phyloP scores from a whole-genome alignment of 495 filamentous ascomycete genomes.

The Talaromyces ruber region DNA sequence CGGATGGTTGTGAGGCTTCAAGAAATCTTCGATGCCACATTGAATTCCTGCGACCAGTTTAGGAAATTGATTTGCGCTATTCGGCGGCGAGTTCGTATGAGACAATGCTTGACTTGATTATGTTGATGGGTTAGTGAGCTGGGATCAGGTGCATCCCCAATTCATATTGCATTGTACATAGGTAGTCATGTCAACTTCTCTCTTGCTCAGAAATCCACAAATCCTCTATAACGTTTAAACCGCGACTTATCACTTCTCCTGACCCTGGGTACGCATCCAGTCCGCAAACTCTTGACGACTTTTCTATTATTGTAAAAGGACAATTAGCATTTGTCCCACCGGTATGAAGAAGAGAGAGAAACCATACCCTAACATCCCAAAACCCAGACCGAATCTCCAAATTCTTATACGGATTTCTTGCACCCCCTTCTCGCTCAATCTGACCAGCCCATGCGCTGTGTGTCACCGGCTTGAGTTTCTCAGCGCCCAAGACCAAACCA shows the following conservation, averaged over 20 bases:
- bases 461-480: conserved; percentile 64
- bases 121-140: background rate
- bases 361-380: conserved; percentile 57
- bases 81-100: background rate
- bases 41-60: background rate
- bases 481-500: conserved; percentile 62
- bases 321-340: conserved; percentile 3
- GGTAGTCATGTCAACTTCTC: background rate
- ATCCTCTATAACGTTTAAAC: background rate
- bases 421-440: conserved; percentile 60
- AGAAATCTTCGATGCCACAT: background rate
- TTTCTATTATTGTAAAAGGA: conserved; percentile 42
- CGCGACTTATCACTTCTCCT: background rate
- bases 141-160: background rate
- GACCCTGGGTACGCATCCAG: conserved; percentile 50
- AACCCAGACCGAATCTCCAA: conserved; percentile 59
- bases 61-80: background rate
- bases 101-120: background rate
- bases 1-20: background rate
- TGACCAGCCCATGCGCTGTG: conserved; percentile 80
- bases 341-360: conserved; percentile 28
- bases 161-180: background rate
- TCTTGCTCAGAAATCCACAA: background rate
- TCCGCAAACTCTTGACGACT: conserved; percentile 70
- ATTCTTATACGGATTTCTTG: conserved; percentile 38